phyloP scores from a whole-genome alignment of 495 filamentous ascomycete species.

The Penicillium parvum region DNA sequence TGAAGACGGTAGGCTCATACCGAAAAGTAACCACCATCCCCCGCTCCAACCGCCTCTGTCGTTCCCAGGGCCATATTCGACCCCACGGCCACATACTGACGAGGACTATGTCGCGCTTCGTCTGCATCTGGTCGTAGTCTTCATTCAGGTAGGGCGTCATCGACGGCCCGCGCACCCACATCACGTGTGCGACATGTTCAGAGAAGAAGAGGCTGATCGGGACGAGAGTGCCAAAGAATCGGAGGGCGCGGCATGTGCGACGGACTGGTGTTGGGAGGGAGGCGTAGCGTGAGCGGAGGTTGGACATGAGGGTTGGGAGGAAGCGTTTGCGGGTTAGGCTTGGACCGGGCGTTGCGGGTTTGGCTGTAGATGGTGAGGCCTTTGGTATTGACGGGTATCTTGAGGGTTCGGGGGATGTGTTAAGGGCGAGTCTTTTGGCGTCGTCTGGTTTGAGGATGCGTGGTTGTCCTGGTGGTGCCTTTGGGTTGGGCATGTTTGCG shows the following conservation, averaged over 20 bases:
- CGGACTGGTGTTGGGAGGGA: slow-evolving; percentile 31
- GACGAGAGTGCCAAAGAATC: slow-evolving; percentile 55
- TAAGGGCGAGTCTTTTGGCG: slow-evolving; percentile 13
- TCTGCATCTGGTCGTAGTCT: slow-evolving; percentile 52
- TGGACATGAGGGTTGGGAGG: slow-evolving; percentile 24
- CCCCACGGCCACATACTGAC: slow-evolving; percentile 44
- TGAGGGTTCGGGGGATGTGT: slow-evolving; percentile 1
- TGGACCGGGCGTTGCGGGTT: slow-evolving; percentile 6
- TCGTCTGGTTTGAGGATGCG: slow-evolving; percentile 22
- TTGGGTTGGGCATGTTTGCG: slow-evolving; percentile 8
- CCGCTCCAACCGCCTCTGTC: slow-evolving; percentile 37
- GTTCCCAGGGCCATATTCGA: slow-evolving; percentile 36
- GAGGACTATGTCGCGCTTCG: slow-evolving; percentile 47
- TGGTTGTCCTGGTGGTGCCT: slow-evolving; percentile 3
- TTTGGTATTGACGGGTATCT: not conserved
- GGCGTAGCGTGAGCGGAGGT: slow-evolving; percentile 29
- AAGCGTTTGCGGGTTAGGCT: slow-evolving; percentile 8
- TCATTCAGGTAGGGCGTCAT: slow-evolving; percentile 78
- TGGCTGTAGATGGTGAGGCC: too few species aligned
- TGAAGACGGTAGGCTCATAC: slow-evolving; percentile 20
- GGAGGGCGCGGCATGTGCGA: slow-evolving; percentile 31
- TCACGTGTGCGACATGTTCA: slow-evolving; percentile 55
- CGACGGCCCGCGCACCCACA: slow-evolving; percentile 61
- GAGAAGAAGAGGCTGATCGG: slow-evolving; percentile 64
- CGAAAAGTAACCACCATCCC: slow-evolving; percentile 55